Percentiles rank a stretch among this genome's conserved stretches.
Conservation (phyloP, 1,139 yeast genomes). For the Groenewaldozyma sp. region DNA sequence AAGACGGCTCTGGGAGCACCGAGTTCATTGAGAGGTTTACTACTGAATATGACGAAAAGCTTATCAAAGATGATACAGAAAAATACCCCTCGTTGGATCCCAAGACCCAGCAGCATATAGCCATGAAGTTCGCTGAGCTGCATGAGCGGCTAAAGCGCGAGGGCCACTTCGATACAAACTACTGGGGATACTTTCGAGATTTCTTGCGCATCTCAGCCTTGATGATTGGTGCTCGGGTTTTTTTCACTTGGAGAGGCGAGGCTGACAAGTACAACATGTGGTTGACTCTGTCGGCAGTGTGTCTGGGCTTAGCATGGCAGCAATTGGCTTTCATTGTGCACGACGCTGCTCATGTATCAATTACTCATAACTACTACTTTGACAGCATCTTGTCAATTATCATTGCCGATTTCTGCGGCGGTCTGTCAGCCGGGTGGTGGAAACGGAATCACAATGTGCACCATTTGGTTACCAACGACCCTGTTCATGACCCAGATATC, state of each 20-base stretch:
- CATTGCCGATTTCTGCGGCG: conserved; percentile 77
- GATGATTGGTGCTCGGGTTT: conserved; percentile 42
- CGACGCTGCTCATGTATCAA: conserved; percentile 81
- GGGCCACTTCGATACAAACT: conserved; percentile 64
- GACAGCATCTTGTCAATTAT: conserved; percentile 69
- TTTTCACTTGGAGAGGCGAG: conserved; percentile 29
- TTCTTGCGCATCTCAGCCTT: conserved; percentile 49
- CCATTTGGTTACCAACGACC: conserved; percentile 81
- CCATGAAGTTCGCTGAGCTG: conserved; percentile 49
- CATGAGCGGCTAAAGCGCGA: conserved; percentile 47
- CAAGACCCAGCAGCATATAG: conserved; percentile 50
- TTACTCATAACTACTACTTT: conserved; percentile 70
- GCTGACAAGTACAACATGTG: conserved; percentile 20
- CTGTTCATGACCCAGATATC: conserved; percentile 88
- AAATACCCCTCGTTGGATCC: conserved; percentile 57
- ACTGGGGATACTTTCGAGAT: conserved; percentile 63
- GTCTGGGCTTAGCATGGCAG: conserved; percentile 78
- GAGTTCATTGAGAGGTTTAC: conserved; percentile 40
- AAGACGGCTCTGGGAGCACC: conserved; percentile 35
- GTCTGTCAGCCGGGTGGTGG: conserved; percentile 91
- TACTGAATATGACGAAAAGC: conserved; percentile 47
- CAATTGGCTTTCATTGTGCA: conserved; percentile 83
- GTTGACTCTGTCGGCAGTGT: conserved; percentile 50
- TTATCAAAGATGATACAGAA: conserved; percentile 46
- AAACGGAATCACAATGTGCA: conserved; percentile 87